Conservation (phyloP, 1,284 basidiomycete species). For the Ceratobasidium papillatum region DNA sequence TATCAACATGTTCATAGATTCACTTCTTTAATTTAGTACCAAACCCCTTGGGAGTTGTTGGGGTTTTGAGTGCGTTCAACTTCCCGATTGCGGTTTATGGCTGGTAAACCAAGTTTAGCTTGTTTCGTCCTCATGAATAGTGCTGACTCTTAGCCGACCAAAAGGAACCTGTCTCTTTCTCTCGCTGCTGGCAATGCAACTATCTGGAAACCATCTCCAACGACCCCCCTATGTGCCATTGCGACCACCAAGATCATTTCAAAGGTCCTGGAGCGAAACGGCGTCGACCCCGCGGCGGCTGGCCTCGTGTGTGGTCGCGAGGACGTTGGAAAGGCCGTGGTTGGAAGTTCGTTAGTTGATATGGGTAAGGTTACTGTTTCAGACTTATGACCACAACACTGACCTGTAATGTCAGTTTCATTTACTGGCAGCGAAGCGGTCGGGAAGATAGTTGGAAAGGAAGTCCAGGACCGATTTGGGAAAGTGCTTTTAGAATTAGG, state of each 20-base stretch:
- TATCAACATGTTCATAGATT: not conserved
- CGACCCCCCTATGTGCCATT: conserved; percentile 86
- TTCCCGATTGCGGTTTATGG: conserved; percentile 93
- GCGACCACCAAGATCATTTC: conserved; percentile 88
- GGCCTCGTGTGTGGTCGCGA: conserved; percentile 84
- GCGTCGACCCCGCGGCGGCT: conserved; percentile 83
- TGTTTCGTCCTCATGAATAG: conserved; percentile 19
- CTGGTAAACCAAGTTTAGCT: conserved; percentile 60
- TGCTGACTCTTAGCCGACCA: conserved; percentile 44
- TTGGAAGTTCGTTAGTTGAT: conserved; percentile 76
- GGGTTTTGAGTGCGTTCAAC: conserved; percentile 90
- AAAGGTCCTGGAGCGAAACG: conserved; percentile 80
- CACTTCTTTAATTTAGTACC: conserved; percentile 64
- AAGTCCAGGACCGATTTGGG: conserved; percentile 82
- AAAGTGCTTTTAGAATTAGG: conserved; percentile 90
- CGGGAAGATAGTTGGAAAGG: conserved; percentile 82
- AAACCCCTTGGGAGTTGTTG: conserved; percentile 93
- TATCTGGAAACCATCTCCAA: conserved; percentile 94
- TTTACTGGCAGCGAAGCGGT: conserved; percentile 94
- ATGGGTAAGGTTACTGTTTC: conserved; percentile 61
- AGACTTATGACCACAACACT: not conserved
- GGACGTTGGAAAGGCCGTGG: conserved; percentile 80
- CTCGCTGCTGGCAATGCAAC: conserved; percentile 92
- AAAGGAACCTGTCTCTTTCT: conserved; percentile 89
- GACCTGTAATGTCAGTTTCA: conserved; percentile 64